Evolutionary conservation across 2,329 filamentous ascomycete species (phyloP), one percentile per base, ranked within the genome.

Genomic region (Apiospora hydei): DNA sequence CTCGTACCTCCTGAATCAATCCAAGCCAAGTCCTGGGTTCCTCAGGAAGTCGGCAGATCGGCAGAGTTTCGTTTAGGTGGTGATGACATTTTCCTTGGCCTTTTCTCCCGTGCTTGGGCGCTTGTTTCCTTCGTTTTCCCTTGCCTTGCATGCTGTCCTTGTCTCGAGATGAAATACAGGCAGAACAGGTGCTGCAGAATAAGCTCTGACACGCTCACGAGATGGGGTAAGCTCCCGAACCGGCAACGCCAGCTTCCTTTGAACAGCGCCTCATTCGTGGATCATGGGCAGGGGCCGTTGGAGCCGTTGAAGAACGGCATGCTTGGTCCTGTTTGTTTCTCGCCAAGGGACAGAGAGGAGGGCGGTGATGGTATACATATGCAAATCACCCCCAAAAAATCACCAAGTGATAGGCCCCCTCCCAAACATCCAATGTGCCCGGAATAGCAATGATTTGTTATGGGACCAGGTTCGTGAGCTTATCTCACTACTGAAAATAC

Each of bases 201-300:
- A 64, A 41, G 57, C 57, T 64, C 57, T 64, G 57, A 64, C 57
- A 64, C 57, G 57, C 57, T 64, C 41, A 64, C 34, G 57, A 64
- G 3, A 64, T 64, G 57, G 57, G 57, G 57, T 41, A 41, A 64
- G 57, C 57, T 64, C 57, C 34, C 57, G 57, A 64, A 64, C 57
- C 57, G 30, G 57, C 57, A 64, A 41, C 57, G 30, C 11, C 57
- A 64, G 57, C 57, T 64, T 64, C 57, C 57, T 64, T 41, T 18
- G 21, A n/a, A n/a, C 57, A 64, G 34, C 34, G 57, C 57, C 57
- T 64, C 57, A 64, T 41, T 64, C 57, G 57, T 41, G 57, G 34
- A 64, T 41, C 34, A 34, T 49, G 46, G 44, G 21, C 21, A 11
- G 57, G 57, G 30, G 3, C 30, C 53, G 30, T 21, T 61, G 30